Evolutionary conservation across 2,329 filamentous ascomycete genomes (phyloP), one percentile per base, ranked within the genome.

Genomic region (Xylariaceae sp.): DNA sequence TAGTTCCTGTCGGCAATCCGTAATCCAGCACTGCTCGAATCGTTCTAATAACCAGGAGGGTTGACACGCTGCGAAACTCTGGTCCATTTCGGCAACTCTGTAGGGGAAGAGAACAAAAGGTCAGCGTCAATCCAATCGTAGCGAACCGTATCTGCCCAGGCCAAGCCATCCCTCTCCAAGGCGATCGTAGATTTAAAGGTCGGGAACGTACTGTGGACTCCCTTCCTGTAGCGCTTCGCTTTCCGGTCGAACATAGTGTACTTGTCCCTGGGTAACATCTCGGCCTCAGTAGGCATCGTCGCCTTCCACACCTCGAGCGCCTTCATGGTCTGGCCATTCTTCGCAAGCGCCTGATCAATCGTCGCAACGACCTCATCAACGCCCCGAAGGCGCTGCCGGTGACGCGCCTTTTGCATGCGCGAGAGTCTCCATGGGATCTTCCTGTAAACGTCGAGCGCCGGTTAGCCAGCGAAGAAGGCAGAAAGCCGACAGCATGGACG

Each of bases 231-330:
- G 69, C 85, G 87, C 85, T 92, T 96, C 74, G 89, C 92, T 77
- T 97, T 97, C 69, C 92, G 87, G 76, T 96, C 93, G 76, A 97
- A 99, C 71, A 99, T 88, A 34, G 91, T 96, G 78, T 99, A 99
- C 78, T 99, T 99, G 78, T 99, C 94, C 76, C 85, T 88, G 51
- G 94, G 88, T 74, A 96, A 74, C 94, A 99, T 99, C 81, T 97
- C 92, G 71, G 86, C 83, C 81, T 99, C 94, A 30, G 86, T 89
- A 18, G 94, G 94, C 94, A 99, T 99, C 76, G 96, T 91, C 44
- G 82, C 82, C 80, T 94, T 96, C 94, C 94, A 99, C 71, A 87
- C 79, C 74, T 96, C 88, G 60, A 99, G 80, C 56, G 90, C 82
- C 77, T 91, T 91, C 51, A 86, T 83, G 61, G 86, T 83, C 70